Evolutionary conservation across 805 yeast species (phyloP).

Genomic region (Hanseniaspora vineae): DNA sequence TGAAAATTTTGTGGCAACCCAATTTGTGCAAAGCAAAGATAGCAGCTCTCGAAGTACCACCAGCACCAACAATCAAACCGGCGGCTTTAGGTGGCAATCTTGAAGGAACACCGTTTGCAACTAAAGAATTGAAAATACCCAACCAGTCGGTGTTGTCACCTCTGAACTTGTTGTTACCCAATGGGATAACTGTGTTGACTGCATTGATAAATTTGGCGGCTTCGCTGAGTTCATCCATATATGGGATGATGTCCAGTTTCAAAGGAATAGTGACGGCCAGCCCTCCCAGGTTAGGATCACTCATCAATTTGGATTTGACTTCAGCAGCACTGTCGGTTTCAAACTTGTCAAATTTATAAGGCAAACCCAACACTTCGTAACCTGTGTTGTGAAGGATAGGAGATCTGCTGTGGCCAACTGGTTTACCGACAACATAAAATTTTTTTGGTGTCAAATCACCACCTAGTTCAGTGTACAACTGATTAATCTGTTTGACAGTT

Average conservation of each 20-base stretch:
- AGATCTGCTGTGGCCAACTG: slow-evolving; percentile 78
- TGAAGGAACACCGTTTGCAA: slow-evolving; percentile 46
- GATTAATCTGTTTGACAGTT: slow-evolving; percentile 51
- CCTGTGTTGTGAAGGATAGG: slow-evolving; percentile 79
- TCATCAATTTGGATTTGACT: slow-evolving; percentile 40
- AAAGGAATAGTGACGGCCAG: slow-evolving; percentile 90
- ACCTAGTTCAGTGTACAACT: slow-evolving; percentile 45
- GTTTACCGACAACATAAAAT: slow-evolving; percentile 69
- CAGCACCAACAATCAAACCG: slow-evolving; percentile 89
- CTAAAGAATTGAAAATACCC: slow-evolving; percentile 66
- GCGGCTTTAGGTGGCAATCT: slow-evolving; percentile 24
- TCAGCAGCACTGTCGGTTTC: slow-evolving; percentile 53
- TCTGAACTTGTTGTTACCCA: slow-evolving; percentile 33
- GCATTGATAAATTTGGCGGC: slow-evolving; percentile 84
- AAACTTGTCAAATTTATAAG: slow-evolving; percentile 52
- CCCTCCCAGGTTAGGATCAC: slow-evolving; percentile 64
- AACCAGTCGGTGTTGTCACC: slow-evolving; percentile 97
- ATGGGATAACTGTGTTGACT: slow-evolving; percentile 70
- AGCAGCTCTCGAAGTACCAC: slow-evolving; percentile 96
- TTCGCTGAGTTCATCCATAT: slow-evolving; percentile 51
- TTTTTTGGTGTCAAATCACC: slow-evolving; percentile 37
- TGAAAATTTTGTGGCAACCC: slow-evolving; percentile 66
- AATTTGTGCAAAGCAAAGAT: slow-evolving; percentile 67
- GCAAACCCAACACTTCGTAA: slow-evolving; percentile 62
- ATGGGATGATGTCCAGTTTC: slow-evolving; percentile 65